Evolutionary conservation across 768 basidiomycete species (phyloP).

Genomic region (Russula brevipes): DNA sequence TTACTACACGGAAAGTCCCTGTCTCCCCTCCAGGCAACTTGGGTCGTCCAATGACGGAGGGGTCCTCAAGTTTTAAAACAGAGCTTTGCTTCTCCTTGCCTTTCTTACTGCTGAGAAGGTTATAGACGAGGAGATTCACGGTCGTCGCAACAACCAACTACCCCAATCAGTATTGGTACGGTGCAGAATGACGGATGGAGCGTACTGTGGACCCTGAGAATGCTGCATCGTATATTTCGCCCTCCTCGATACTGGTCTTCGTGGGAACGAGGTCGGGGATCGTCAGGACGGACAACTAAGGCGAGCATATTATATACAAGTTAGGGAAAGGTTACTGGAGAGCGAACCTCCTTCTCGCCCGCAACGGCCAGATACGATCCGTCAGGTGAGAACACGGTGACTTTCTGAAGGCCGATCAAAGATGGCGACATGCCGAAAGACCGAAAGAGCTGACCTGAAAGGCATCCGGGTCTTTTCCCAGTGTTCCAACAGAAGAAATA

Average conservation of each 20-base stretch:
- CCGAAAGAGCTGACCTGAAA: conserved; percentile 60
- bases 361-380: conserved; percentile 61
- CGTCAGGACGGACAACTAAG: conserved; percentile 28
- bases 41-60: conserved; percentile 19
- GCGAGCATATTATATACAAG: background rate
- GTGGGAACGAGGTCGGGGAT: conserved; percentile 38
- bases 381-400: conserved; percentile 75
- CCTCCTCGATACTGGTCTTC: conserved; percentile 50
- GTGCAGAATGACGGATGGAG: background rate
- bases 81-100: conserved; percentile 40
- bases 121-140: conserved; percentile 57
- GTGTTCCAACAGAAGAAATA: conserved; percentile 53
- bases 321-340: background rate
- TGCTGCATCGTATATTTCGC: conserved; percentile 83
- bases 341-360: conserved; percentile 62
- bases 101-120: conserved; percentile 40
- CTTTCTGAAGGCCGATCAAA: conserved; percentile 56
- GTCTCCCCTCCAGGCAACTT: conserved; percentile 16
- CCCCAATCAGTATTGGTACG: background rate
- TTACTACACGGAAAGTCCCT: conserved; percentile 9
- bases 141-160: conserved; percentile 68
- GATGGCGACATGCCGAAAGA: background rate
- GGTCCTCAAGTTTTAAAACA: conserved; percentile 18
- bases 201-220: conserved; percentile 64
- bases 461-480: conserved; percentile 61